Evolutionary conservation across 768 basidiomycete genomes (phyloP), one percentile per base, ranked within the genome.

Genomic region (Amanita muscaria): DNA sequence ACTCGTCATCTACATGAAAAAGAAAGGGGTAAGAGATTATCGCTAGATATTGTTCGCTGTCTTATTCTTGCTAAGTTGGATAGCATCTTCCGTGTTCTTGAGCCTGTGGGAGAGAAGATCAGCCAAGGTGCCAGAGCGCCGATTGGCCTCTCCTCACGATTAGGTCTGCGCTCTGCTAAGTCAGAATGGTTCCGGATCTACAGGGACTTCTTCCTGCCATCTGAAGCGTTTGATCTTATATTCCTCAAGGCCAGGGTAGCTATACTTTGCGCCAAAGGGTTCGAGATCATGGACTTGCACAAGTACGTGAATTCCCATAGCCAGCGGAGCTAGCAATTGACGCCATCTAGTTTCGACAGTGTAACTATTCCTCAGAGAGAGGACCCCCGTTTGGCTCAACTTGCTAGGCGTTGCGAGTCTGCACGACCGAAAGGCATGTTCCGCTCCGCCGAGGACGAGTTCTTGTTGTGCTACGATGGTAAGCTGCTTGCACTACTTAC

Each of bases 161-260:
- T 88, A 19, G 83, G 85, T 14, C 77, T 90, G 59, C 76, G 90
- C 7, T 78, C 82, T 12, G 76, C 82, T 25, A 79, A 85, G 42
- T 84, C 88, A 3, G 92, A 96, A 52, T 94, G 93, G 94, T 97
- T 98, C 76, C 73, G 93, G 29, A 69, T 86, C 19, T 97, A 93
- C 64, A 79, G 92, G 56, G 88, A 93, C 64, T 94, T 92, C 65
- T 93, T 89, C 76, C 63, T 94, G 39, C 90, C 88, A 2, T 90
- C 87, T 0, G 91, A 96, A 58, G 83, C 92, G 0, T 89, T 80
- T 51, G 87, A 90, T 57, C 69, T 97, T 33, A 80, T 91, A 49
- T 98, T 97, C 74, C 68, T 97, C 46, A 92, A 93, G 59, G 86
- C 87, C 7, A 88, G 86, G 64, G 86, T 99, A 50, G 92, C 88